These are phyloP conservation scores for Gossypium stocksii DNA, from an alignment of 345 rosid genomes.

Conservation along the genomic window DNA sequence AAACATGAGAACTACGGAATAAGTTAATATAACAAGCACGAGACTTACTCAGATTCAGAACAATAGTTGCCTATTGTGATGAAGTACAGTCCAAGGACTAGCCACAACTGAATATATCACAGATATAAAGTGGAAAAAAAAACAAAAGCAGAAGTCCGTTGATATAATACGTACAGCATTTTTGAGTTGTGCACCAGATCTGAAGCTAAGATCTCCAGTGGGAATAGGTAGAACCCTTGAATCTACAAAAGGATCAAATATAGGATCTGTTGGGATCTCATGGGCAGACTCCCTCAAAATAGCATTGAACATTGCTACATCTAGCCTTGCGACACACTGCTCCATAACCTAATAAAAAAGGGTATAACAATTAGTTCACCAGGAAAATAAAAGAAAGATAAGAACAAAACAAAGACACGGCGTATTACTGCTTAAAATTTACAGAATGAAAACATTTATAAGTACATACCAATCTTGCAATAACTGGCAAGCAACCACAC, in stretches of 20 bases:
- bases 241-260: conserved; percentile 87
- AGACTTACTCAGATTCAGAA: not conserved
- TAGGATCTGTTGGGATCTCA: conserved; percentile 93
- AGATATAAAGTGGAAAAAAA: not conserved
- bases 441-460: not conserved
- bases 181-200: conserved; percentile 97
- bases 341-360: conserved; percentile 66
- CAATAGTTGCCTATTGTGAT: not conserved
- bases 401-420: conserved; percentile 4
- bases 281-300: conserved; percentile 86
- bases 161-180: conserved; percentile 54
- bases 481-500: conserved; percentile 85
- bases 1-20: not conserved
- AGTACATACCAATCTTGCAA: conserved; percentile 61
- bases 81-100: not conserved
- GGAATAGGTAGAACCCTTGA: conserved; percentile 89
- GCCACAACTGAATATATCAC: not conserved
- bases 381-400: not conserved
- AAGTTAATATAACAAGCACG: not conserved
- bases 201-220: conserved; percentile 92
- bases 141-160: not conserved
- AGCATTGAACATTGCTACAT: conserved; percentile 98
- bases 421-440: not conserved
- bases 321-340: conserved; percentile 72
- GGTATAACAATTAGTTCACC: conserved; percentile 10